phyloP scores from a whole-genome alignment of 768 basidiomycete species.

The Lentinula detonsa region DNA sequence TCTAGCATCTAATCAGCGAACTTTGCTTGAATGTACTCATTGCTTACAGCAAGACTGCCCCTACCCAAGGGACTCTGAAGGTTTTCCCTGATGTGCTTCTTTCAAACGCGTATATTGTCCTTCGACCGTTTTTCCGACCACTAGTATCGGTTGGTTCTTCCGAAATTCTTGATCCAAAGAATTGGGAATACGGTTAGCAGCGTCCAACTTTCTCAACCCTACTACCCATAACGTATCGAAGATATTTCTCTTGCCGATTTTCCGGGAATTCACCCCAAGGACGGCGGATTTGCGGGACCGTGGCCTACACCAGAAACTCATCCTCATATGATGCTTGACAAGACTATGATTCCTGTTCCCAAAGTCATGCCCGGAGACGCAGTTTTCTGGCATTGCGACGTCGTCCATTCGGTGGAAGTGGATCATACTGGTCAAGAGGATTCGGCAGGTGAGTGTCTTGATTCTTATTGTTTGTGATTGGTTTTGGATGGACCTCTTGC shows the following conservation, averaged over 20 bases:
- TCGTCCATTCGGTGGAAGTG: constrained; percentile 22
- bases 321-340: constrained; percentile 41
- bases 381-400: constrained; percentile 59
- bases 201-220: background rate
- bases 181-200: constrained; percentile 45
- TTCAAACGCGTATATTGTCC: constrained; percentile 65
- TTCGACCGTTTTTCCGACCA: constrained; percentile 74
- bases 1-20: too few relatives aligned
- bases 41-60: constrained; percentile 51
- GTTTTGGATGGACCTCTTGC: background rate
- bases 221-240: constrained; percentile 12
- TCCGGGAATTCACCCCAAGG: constrained; percentile 39
- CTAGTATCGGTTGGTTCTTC: constrained; percentile 30
- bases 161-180: constrained; percentile 40
- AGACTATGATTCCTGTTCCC: constrained; percentile 60
- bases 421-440: constrained; percentile 39
- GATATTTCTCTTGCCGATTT: constrained; percentile 45
- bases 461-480: background rate
- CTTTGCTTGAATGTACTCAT: background rate
- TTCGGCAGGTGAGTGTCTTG: constrained; percentile 31
- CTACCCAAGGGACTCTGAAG: constrained; percentile 61
- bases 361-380: constrained; percentile 60
- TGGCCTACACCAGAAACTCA: constrained; percentile 34
- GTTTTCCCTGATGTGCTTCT: constrained; percentile 64
- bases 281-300: constrained; percentile 37